Conservation (phyloP, 2,329 filamentous ascomycete genomes). For the Atkinsonella hypoxylon region DNA sequence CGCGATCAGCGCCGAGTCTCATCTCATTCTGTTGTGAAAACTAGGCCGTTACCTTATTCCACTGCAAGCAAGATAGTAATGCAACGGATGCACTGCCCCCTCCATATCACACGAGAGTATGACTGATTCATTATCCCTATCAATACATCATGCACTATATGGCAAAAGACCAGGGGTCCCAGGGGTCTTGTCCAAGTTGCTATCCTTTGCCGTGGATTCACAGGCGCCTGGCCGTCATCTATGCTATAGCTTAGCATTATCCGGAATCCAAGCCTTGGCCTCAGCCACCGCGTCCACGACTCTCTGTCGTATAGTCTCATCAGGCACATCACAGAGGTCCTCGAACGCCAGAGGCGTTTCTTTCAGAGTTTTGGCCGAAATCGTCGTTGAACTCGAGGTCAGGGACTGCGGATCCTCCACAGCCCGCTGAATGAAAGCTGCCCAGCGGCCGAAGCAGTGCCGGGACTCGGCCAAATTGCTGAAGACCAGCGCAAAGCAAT, state of each 20-base stretch:
- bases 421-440: constrained; percentile 38
- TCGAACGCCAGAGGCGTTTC: constrained; percentile 34
- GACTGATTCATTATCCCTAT: too few relatives aligned
- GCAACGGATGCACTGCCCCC: too few relatives aligned
- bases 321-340: constrained; percentile 28
- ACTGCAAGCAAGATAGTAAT: too few relatives aligned
- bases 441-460: constrained; percentile 44
- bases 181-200: too few relatives aligned
- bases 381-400: constrained; percentile 28
- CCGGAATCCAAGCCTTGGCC: constrained; percentile 5
- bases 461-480: constrained; percentile 29
- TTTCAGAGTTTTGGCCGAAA: constrained; percentile 39
- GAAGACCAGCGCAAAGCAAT: constrained; percentile 55
- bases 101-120: too few relatives aligned
- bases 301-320: constrained; percentile 30
- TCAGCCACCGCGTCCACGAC: constrained; percentile 19
- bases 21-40: too few relatives aligned
- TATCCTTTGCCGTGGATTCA: not conserved
- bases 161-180: too few relatives aligned
- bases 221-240: constrained; percentile 12
- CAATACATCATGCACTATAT: too few relatives aligned
- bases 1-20: too few relatives aligned
- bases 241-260: constrained; percentile 19
- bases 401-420: constrained; percentile 23
- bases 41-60: too few relatives aligned